A percentile compares a stretch with the other conserved stretches of the same genome.
phyloP scores from a whole-genome alignment of 441 rosid species.

The Corymbia citriodora region DNA sequence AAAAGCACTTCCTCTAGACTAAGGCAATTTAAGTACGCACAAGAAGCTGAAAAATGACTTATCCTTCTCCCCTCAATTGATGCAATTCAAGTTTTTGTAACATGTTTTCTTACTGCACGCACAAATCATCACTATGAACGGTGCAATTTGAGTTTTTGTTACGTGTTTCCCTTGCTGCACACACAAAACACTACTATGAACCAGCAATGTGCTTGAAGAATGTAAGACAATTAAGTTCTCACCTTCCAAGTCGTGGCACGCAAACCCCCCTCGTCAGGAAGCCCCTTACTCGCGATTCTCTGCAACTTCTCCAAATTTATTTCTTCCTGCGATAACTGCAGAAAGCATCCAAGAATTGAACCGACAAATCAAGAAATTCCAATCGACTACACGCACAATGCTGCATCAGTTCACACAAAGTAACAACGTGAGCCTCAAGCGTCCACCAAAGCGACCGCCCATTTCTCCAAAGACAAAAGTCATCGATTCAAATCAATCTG shows the following conservation, averaged over 20 bases:
- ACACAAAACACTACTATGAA: background rate
- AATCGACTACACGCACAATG: background rate
- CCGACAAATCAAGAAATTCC: background rate
- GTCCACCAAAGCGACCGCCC: background rate
- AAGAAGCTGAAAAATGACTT: background rate
- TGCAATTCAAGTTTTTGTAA: background rate
- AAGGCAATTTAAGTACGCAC: background rate
- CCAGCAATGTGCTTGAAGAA: background rate
- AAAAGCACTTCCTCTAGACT: background rate
- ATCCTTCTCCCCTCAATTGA: background rate
- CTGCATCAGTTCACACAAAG: background rate
- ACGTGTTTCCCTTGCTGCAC: background rate
- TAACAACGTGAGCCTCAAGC: background rate
- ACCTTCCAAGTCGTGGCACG: conserved; percentile 72
- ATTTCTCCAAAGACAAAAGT: background rate
- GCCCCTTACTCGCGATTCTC: conserved; percentile 46
- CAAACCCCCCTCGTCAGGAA: conserved; percentile 53
- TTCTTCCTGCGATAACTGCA: conserved; percentile 47
- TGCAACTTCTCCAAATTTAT: conserved; percentile 55
- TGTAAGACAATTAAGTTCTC: background rate
- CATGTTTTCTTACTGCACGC: background rate
- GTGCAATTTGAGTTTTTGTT: background rate
- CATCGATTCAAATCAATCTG: background rate
- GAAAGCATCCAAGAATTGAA: background rate
- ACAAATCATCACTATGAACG: background rate